These are phyloP conservation scores for Chytridium lagenaria DNA, from an alignment of 371 early-diverging fungal species.

Conservation along the genomic window DNA sequence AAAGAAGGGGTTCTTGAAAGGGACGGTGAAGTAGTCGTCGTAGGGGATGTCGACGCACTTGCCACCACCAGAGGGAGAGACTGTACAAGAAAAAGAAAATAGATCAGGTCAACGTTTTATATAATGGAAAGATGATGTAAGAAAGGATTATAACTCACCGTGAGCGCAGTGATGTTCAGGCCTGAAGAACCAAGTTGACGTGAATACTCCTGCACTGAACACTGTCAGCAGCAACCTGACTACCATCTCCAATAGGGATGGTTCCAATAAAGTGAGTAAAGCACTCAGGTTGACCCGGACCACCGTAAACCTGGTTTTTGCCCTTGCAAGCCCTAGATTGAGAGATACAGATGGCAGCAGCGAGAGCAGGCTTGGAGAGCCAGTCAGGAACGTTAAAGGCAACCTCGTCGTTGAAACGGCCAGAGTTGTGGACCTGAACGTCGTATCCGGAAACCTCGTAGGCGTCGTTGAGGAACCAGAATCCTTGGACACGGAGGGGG, in stretches of 20 bases:
- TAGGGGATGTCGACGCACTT: not conserved
- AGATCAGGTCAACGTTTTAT: not conserved
- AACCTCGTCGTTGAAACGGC: not conserved
- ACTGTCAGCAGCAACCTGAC: not conserved
- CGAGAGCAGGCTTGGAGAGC: not conserved
- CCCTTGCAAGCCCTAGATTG: slow-evolving; percentile 1
- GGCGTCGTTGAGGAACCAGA: slow-evolving; percentile 17
- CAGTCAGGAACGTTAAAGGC: not conserved
- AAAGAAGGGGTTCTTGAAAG: not conserved
- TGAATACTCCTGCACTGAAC: slow-evolving; percentile 10
- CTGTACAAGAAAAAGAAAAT: not conserved
- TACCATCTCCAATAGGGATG: not conserved
- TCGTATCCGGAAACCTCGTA: slow-evolving; percentile 15
- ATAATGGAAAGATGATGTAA: no score
- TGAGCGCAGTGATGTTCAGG: not conserved
- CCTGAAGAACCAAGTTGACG: slow-evolving; percentile 9
- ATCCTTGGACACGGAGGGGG: slow-evolving; percentile 31
- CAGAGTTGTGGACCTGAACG: slow-evolving; percentile 18
- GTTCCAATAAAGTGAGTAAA: not conserved
- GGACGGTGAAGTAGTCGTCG: slow-evolving; percentile 2
- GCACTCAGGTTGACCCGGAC: not conserved
- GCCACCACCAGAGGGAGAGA: not conserved
- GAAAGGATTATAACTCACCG: no score
- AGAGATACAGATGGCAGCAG: slow-evolving; percentile 12
- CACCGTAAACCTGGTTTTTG: slow-evolving; percentile 9